Evolutionary conservation across 2,329 filamentous ascomycete genomes (phyloP), one percentile per base, ranked within the genome.

Genomic region (Tolypocladium inflatum): DNA sequence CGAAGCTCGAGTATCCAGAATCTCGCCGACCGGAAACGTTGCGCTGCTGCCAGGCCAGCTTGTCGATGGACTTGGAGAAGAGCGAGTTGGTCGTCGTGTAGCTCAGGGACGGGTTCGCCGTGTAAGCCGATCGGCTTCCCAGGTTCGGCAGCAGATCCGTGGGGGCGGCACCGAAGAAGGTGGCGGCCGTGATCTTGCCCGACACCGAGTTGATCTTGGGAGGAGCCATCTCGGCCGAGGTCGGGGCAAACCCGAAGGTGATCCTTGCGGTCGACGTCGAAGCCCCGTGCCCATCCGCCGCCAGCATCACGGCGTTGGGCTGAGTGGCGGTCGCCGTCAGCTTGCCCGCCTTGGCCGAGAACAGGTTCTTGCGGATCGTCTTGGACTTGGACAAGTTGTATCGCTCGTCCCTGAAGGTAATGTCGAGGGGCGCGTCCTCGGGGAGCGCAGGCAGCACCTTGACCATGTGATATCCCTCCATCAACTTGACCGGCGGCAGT

Each of bases 351-450:
- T 79, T 83, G 56, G 73, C 68, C 1, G 79, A 76, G 48, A 84
- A 71, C 55, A 85, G 71, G 61, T 75, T 79, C 68, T 78, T 81
- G 60, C 80, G 77, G 38, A 84, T 66, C 1, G 75, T 74, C 71
- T 83, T 84, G 58, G 74, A 73, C 71, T 78, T 80, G 59, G 69
- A 67, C 67, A 81, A 75, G 56, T 66, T 68, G 70, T 84, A 84
- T 53, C 77, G 68, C 62, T 74, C 71, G 64, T 84, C 80, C 41
- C 73, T 66, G 59, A 72, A 63, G 52, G 76, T 76, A 56, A 83
- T 71, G 63, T 73, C 76, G 58, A 84, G 71, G 1, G 81, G 81
- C 2, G 80, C 74, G 55, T 81, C 75, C 65, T 83, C 79, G 10
- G 73, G 65, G 3, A 73, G 71, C 1, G 74, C 70, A 1, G 82